phyloP scores from a whole-genome alignment of 73 alveolate species.

The Tetrahymena borealis region DNA sequence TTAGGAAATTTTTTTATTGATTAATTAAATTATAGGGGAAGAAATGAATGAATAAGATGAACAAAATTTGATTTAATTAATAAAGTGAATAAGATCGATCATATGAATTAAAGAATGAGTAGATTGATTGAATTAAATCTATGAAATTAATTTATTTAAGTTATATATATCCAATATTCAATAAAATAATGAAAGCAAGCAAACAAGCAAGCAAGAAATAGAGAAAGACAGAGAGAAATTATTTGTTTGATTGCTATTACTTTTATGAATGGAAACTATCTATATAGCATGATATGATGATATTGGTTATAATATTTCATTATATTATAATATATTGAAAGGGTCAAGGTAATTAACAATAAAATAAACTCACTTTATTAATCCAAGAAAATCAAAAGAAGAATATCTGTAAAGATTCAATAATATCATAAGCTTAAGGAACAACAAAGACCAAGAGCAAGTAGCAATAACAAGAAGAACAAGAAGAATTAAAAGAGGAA shows the following conservation, averaged over 20 bases:
- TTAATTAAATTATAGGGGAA: no score
- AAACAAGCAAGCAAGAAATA: background rate
- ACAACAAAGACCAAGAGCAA: constrained; percentile 3
- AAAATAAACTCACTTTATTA: background rate
- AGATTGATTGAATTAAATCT: no score
- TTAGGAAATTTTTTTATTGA: no score
- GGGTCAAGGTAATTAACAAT: background rate
- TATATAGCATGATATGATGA: no score
- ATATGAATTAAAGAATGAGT: no score
- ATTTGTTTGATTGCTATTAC: no score
- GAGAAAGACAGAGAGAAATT: background rate
- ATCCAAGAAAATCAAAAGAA: background rate
- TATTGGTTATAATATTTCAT: no score
- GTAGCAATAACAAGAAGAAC: background rate
- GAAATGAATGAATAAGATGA: no score
- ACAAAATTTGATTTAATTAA: no score
- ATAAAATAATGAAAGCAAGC: background rate
- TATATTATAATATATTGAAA: no score
- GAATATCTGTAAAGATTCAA: constrained; percentile 1
- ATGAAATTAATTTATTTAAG: background rate
- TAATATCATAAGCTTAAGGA: background rate
- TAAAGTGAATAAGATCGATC: no score
- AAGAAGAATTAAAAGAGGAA: background rate
- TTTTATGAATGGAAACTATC: no score
- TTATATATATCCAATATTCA: background rate